A percentile compares a stretch with the other conserved stretches of the same genome.
phyloP scores from a whole-genome alignment of 2,329 filamentous ascomycete species.

The Microcera coccophila region DNA sequence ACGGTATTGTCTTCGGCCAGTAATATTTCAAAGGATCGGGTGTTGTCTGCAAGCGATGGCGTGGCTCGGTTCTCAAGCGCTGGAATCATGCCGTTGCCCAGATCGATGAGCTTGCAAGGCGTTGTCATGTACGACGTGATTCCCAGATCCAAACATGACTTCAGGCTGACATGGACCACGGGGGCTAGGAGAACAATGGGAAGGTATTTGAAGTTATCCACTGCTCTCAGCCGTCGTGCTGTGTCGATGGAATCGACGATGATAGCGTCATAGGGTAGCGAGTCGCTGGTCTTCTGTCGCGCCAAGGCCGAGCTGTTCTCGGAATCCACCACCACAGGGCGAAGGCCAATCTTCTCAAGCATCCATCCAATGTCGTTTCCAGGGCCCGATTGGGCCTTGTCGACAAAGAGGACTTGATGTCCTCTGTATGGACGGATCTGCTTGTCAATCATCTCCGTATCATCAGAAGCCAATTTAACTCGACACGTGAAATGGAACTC shows the following conservation, averaged over 20 bases:
- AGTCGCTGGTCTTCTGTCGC: constrained; percentile 50
- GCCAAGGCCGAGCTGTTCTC: constrained; percentile 60
- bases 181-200: constrained; percentile 91
- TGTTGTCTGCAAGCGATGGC: constrained; percentile 87
- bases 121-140: constrained; percentile 99
- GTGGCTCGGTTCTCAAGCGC: constrained; percentile 90
- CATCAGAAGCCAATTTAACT: constrained; percentile 77
- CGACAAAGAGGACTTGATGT: constrained; percentile 90
- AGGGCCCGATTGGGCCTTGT: constrained; percentile 78
- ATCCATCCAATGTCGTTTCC: constrained; percentile 73
- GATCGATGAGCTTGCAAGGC: constrained; percentile 86
- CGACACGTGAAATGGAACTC: constrained; percentile 96
- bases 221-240: constrained; percentile 75
- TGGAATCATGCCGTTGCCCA: constrained; percentile 94
- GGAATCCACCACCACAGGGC: constrained; percentile 81
- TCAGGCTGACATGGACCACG: constrained; percentile 83
- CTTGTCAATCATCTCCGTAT: constrained; percentile 72
- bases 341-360: constrained; percentile 72
- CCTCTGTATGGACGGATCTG: constrained; percentile 87
- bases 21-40: constrained; percentile 90
- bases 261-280: constrained; percentile 85
- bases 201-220: constrained; percentile 96
- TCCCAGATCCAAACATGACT: constrained; percentile 88
- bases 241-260: constrained; percentile 92
- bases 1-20: constrained; percentile 96